Evolutionary conservation across 768 basidiomycete species (phyloP).

Genomic region (Kwoniella shandongensis): DNA sequence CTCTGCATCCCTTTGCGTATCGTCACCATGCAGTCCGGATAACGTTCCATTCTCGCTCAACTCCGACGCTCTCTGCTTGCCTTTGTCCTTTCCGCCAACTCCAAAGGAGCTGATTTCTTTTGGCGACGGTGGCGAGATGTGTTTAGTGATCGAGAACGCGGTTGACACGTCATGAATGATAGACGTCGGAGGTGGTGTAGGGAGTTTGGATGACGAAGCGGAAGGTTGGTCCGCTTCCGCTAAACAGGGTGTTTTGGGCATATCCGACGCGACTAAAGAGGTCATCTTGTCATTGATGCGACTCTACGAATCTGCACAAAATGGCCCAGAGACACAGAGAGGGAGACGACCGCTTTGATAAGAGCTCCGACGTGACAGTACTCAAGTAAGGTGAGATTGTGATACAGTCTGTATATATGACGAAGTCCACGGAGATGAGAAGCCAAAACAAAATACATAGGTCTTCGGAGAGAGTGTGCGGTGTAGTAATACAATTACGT

Average conservation of each 20-base stretch:
- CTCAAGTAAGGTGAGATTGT: too few relatives aligned
- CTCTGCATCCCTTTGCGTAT: neutral
- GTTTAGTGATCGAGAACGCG: neutral
- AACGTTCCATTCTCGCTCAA: neutral
- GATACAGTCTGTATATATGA: too few relatives aligned
- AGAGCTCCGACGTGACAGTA: neutral
- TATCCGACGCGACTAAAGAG: neutral
- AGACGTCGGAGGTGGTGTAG: neutral
- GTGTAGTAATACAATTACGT: too few relatives aligned
- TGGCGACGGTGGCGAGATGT: too few relatives aligned
- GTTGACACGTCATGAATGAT: neutral
- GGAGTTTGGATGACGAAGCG: neutral
- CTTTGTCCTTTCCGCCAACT: slow-evolving; percentile 8
- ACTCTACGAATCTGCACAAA: neutral
- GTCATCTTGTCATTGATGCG: slow-evolving; percentile 8
- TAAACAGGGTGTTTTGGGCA: neutral
- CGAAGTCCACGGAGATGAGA: too few relatives aligned
- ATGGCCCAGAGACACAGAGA: neutral
- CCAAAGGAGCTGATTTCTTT: too few relatives aligned
- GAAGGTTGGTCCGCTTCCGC: neutral
- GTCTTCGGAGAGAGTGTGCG: too few relatives aligned
- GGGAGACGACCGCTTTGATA: neutral
- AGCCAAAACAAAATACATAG: too few relatives aligned
- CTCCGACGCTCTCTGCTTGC: neutral
- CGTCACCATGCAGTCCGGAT: slow-evolving; percentile 7